phyloP scores from a whole-genome alignment of 208 protist species.

The Endotrypanum monterogeii region DNA sequence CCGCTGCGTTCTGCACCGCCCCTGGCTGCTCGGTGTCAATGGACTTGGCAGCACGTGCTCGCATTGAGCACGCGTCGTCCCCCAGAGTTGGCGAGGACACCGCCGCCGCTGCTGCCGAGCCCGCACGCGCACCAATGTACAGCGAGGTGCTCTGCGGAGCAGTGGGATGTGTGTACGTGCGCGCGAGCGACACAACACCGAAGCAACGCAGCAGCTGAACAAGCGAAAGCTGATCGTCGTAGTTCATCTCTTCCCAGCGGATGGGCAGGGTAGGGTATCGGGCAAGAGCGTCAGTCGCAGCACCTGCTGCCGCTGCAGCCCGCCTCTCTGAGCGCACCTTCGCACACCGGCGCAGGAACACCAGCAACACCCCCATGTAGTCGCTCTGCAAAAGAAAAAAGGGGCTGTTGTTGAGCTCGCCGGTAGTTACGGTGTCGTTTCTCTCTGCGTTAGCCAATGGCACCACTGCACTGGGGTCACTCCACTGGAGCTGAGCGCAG shows the following conservation, averaged over 20 bases:
- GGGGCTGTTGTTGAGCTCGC: slow-evolving; percentile 43
- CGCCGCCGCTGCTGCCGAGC: slow-evolving; percentile 5
- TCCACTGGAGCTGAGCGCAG: neutral
- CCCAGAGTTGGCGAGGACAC: neutral
- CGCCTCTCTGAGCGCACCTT: slow-evolving; percentile 15
- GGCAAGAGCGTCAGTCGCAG: neutral
- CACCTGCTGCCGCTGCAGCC: neutral
- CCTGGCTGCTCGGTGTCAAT: neutral
- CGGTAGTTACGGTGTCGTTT: slow-evolving; percentile 4
- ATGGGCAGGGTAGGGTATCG: slow-evolving; percentile 43
- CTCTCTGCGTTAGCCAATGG: neutral
- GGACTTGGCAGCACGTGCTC: slow-evolving; percentile 38
- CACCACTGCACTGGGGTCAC: neutral
- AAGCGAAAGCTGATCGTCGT: slow-evolving; percentile 62
- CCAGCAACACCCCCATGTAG: slow-evolving; percentile 75
- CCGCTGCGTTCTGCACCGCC: slow-evolving; percentile 1
- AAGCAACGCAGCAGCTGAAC: slow-evolving; percentile 64
- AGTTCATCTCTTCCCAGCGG: slow-evolving; percentile 77
- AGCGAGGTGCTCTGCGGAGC: slow-evolving; percentile 23
- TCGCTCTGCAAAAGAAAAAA: slow-evolving; percentile 58
- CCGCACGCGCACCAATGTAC: slow-evolving; percentile 13
- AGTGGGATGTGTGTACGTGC: slow-evolving; percentile 12
- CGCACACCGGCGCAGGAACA: slow-evolving; percentile 55
- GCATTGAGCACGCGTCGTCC: slow-evolving; percentile 24
- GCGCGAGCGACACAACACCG: slow-evolving; percentile 45